Conservation (phyloP, 148 eudicot species). For the Diospyros lotus region DNA sequence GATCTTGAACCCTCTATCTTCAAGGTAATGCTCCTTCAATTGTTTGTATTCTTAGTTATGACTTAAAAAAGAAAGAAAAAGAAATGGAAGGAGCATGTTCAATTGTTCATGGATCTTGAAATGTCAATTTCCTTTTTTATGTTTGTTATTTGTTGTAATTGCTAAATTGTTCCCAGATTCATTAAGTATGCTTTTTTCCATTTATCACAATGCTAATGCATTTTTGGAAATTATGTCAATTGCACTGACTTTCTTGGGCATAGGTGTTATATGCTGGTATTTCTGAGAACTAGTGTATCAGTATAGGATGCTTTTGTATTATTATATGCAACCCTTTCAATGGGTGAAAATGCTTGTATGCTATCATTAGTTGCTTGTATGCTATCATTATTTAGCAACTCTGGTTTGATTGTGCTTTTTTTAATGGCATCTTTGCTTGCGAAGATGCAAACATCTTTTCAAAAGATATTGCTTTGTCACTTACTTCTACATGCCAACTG, state of each 20-base stretch:
- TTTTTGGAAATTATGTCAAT: background rate
- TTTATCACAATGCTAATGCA: background rate
- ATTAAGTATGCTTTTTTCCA: background rate
- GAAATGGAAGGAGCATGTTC: background rate
- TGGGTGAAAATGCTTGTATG: background rate
- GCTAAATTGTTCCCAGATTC: background rate
- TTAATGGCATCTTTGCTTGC: too few relatives aligned
- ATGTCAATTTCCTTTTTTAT: background rate
- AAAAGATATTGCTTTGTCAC: background rate
- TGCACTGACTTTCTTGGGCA: background rate
- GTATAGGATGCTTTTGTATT: background rate
- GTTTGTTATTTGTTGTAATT: background rate
- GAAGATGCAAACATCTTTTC: background rate
- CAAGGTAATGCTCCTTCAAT: conserved; percentile 44
- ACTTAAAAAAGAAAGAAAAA: background rate
- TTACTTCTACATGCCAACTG: background rate
- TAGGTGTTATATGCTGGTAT: background rate
- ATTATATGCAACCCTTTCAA: conserved; percentile 3
- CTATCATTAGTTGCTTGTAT: background rate
- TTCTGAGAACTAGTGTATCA: background rate
- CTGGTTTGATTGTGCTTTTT: too few relatives aligned
- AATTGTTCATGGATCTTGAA: background rate
- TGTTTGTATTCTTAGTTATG: conserved; percentile 2
- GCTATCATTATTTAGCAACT: too few relatives aligned
- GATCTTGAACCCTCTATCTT: conserved; percentile 83